These are phyloP conservation scores for Xylaria sp. DNA, from an alignment of 2,329 filamentous ascomycete species.

Conservation along the genomic window DNA sequence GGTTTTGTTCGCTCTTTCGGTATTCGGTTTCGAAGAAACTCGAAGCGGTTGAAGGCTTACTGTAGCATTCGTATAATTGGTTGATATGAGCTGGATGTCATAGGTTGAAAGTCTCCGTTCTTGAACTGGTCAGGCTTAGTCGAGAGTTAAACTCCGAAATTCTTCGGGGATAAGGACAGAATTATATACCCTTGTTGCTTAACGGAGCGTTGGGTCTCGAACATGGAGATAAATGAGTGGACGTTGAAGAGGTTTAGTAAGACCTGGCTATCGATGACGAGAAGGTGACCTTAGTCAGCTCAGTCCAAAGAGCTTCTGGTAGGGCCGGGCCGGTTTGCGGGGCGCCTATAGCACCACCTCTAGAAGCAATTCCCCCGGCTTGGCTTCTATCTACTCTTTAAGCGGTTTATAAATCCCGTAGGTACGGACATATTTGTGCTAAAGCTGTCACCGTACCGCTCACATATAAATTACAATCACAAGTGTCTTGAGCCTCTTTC, in stretches of 20 bases:
- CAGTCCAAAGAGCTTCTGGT: not conserved
- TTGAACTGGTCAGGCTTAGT: no score
- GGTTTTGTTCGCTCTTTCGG: not conserved
- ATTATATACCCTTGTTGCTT: not conserved
- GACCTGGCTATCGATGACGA: conserved; percentile 19
- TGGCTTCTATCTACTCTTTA: conserved; percentile 5
- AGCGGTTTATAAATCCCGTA: not conserved
- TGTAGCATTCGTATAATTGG: no score
- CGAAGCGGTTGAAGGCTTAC: not conserved
- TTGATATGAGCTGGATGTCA: no score
- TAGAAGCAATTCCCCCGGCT: conserved; percentile 3
- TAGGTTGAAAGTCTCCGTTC: no score
- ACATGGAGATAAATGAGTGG: not conserved
- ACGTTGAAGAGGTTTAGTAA: not conserved
- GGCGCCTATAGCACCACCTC: conserved; percentile 5
- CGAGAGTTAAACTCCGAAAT: not conserved
- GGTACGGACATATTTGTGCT: no score
- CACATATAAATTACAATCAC: no score
- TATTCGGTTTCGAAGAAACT: not conserved
- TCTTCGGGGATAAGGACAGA: not conserved
- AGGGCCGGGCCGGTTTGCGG: conserved; percentile 16
- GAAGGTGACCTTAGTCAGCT: conserved; percentile 5
- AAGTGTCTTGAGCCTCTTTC: no score
- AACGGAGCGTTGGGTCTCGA: not conserved
- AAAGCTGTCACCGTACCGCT: no score